Percentiles rank a stretch among this genome's conserved stretches.
These are phyloP conservation scores for Boletus edulis DNA, from an alignment of 768 basidiomycete species.

Conservation along the genomic window DNA sequence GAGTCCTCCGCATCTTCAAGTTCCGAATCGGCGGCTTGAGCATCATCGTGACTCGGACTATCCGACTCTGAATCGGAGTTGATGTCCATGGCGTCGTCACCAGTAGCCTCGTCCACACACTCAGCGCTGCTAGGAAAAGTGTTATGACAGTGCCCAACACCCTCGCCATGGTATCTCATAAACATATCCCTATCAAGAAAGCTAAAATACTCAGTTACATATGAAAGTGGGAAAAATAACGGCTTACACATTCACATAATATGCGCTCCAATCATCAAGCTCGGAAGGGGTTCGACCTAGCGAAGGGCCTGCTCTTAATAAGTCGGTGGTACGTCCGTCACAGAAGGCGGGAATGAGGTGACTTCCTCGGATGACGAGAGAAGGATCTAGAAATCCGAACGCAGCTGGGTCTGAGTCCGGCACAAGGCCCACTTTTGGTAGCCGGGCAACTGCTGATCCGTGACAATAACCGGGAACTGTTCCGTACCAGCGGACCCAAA, in stretches of 20 bases:
- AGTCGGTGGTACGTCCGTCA: conserved; percentile 9
- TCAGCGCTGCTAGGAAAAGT: not conserved
- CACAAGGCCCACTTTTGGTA: conserved; percentile 22
- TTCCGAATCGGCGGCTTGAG: no score
- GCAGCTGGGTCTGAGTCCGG: not conserved
- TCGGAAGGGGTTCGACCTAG: not conserved
- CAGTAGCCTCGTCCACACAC: not conserved
- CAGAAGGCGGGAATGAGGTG: conserved; percentile 37
- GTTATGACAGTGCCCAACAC: conserved; percentile 27
- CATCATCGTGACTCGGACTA: no score
- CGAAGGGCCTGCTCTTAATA: not conserved
- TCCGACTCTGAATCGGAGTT: no score
- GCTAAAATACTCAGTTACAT: not conserved
- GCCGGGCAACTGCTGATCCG: conserved; percentile 7
- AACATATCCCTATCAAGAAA: conserved; percentile 1
- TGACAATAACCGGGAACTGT: conserved; percentile 3
- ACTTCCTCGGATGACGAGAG: conserved; percentile 25
- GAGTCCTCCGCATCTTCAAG: no score
- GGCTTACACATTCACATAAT: conserved; percentile 28
- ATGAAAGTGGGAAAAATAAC: no score
- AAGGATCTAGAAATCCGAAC: conserved; percentile 30
- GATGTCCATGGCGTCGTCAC: not conserved
- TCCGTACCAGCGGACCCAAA: conserved; percentile 26
- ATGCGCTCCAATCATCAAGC: conserved; percentile 18
- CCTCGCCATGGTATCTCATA: conserved; percentile 21